Percentiles rank a stretch among this genome's conserved stretches.
Conservation (phyloP, 306 rosid species). For the Dalbergia cultrata region DNA sequence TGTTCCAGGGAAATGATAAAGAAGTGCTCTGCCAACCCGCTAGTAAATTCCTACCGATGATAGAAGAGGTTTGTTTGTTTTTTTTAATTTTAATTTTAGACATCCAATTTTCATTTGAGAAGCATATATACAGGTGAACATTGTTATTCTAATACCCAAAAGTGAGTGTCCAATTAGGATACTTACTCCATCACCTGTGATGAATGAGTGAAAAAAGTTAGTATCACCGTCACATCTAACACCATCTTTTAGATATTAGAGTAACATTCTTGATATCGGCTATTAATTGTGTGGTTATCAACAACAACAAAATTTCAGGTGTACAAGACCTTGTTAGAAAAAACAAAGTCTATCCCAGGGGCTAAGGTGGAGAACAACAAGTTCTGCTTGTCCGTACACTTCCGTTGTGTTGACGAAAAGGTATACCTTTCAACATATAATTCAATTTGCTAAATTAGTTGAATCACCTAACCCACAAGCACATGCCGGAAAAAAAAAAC, state of each 20-base stretch:
- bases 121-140: not conserved
- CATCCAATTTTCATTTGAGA: constrained; percentile 26
- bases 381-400: constrained; percentile 92
- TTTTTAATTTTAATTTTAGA: not conserved
- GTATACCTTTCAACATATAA: constrained; percentile 49
- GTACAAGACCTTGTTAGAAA: constrained; percentile 67
- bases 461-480: constrained; percentile 30
- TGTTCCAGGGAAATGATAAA: constrained; percentile 65
- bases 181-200: too few relatives aligned
- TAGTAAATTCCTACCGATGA: constrained; percentile 82
- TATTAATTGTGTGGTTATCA: constrained; percentile 9
- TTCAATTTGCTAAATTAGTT: not conserved
- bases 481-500: not conserved
- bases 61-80: constrained; percentile 70
- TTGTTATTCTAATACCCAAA: too few relatives aligned
- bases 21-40: constrained; percentile 82
- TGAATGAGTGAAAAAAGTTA: too few relatives aligned
- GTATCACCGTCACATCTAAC: too few relatives aligned
- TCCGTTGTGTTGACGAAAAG: constrained; percentile 96
- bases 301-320: constrained; percentile 53
- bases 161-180: too few relatives aligned
- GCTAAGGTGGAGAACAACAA: constrained; percentile 91
- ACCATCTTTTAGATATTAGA: too few relatives aligned
- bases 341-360: constrained; percentile 79
- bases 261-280: too few relatives aligned